Conservation (phyloP, 805 yeast species). For the Monosporozyma aerobia region DNA sequence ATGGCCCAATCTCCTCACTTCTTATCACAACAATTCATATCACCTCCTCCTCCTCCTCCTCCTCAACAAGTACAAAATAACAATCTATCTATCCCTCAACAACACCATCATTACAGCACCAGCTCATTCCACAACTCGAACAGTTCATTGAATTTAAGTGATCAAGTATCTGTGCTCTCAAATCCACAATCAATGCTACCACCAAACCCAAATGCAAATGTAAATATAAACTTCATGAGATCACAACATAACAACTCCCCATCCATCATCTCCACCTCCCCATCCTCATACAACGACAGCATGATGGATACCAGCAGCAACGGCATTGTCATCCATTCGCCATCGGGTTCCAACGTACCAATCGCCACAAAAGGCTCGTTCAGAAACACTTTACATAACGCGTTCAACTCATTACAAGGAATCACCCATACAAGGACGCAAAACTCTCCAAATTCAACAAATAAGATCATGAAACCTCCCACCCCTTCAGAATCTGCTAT, state of each 20-base stretch:
- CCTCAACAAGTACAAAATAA: background rate
- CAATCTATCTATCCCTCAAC: background rate
- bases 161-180: slow-evolving; percentile 13
- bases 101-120: background rate
- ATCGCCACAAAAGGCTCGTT: background rate
- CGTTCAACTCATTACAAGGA: slow-evolving; percentile 1
- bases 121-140: slow-evolving; percentile 4
- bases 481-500: slow-evolving; percentile 12
- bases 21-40: background rate
- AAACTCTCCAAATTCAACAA: background rate
- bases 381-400: slow-evolving; percentile 3
- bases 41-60: background rate
- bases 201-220: background rate
- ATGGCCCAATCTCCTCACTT: background rate
- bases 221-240: background rate
- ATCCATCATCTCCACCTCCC: background rate
- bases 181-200: background rate
- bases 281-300: slow-evolving; percentile 2
- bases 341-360: background rate
- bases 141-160: slow-evolving; percentile 15
- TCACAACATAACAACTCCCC: background rate
- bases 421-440: slow-evolving; percentile 1
- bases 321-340: background rate
- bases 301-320: background rate
- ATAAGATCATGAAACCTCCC: slow-evolving; percentile 9